Conservation (phyloP, 495 filamentous ascomycete species). For the Tuber borchii region DNA sequence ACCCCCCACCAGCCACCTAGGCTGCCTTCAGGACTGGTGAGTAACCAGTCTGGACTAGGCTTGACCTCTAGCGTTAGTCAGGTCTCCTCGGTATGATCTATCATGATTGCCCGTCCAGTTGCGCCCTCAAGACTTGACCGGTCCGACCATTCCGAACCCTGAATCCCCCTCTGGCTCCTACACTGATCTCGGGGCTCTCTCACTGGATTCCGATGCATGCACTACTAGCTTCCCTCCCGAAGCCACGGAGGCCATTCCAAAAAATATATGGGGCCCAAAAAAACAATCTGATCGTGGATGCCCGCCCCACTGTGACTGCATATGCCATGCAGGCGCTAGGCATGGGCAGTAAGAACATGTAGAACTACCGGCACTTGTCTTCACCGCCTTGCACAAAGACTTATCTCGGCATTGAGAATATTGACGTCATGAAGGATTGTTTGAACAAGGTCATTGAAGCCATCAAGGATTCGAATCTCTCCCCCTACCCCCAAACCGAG, state of each 20-base stretch:
- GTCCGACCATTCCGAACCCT: too few species aligned
- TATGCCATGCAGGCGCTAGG: conserved; percentile 92
- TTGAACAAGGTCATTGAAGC: conserved; percentile 82
- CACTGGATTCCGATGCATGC: conserved; percentile 4
- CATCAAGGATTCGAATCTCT: conserved; percentile 86
- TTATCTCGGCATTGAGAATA: conserved; percentile 97
- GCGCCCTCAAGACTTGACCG: too few species aligned
- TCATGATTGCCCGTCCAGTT: too few species aligned
- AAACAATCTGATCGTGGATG: conserved; percentile 93
- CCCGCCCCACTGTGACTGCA: conserved; percentile 89
- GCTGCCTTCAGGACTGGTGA: too few species aligned
- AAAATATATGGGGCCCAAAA: conserved; percentile 85
- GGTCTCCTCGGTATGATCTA: too few species aligned
- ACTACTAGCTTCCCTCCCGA: conserved; percentile 9
- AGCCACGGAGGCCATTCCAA: conserved; percentile 17
- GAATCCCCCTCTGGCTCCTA: conserved; percentile 35
- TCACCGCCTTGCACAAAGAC: conserved; percentile 58
- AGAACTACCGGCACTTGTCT: conserved; percentile 78
- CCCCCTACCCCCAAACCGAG: conserved; percentile 73
- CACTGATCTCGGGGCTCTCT: conserved; percentile 21
- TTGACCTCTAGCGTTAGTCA: too few species aligned
- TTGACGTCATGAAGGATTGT: conserved; percentile 96
- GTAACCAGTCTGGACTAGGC: too few species aligned
- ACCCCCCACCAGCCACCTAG: too few species aligned
- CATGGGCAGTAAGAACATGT: conserved; percentile 94